Evolutionary conservation across 2,329 filamentous ascomycete genomes (phyloP).

Genomic region (Exophiala calicioides): DNA sequence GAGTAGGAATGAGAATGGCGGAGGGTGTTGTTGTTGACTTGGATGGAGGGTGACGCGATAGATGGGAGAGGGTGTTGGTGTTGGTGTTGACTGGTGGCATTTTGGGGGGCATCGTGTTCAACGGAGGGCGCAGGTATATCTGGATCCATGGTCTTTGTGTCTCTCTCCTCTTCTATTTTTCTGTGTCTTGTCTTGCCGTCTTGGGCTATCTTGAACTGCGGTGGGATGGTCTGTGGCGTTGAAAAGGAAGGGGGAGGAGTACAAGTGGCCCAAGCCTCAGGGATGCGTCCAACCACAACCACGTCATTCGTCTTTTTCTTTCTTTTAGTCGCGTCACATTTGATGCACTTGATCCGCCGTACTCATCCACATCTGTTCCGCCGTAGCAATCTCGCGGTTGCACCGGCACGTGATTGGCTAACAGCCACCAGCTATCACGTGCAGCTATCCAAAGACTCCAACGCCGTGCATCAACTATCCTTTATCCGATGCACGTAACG

Average conservation of each 20-base stretch:
- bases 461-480: no score
- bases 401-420: background rate
- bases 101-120: slow-evolving; percentile 18
- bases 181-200: background rate
- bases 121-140: slow-evolving; percentile 27
- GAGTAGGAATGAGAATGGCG: slow-evolving; percentile 5
- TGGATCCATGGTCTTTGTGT: slow-evolving; percentile 22
- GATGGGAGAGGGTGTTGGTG: slow-evolving; percentile 1
- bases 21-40: slow-evolving; percentile 13
- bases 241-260: background rate
- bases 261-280: no score
- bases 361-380: no score
- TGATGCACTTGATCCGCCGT: no score
- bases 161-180: background rate
- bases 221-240: background rate
- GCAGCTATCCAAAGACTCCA: no score
- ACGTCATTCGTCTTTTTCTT: background rate
- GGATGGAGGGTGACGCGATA: slow-evolving; percentile 19
- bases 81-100: slow-evolving; percentile 3
- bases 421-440: no score
- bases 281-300: no score
- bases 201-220: background rate
- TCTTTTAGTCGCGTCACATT: no score
- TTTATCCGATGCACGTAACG: background rate
- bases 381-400: no score